Evolutionary conservation across 495 filamentous ascomycete genomes (phyloP), one percentile per base, ranked within the genome.

Genomic region (Polyplosphaeria fusca): DNA sequence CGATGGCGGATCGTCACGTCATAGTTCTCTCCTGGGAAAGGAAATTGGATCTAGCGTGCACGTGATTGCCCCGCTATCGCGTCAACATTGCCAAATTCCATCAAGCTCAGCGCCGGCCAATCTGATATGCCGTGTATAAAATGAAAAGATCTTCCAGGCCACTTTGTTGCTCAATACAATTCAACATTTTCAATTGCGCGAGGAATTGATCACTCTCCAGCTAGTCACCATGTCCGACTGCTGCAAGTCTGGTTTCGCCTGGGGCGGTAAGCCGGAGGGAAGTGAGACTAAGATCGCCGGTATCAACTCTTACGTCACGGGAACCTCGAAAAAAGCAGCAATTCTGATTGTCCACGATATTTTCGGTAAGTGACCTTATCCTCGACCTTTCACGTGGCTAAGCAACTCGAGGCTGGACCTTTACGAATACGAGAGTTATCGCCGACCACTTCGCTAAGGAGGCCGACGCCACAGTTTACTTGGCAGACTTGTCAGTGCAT

Each of bases 381-480:
- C n/a, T n/a, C n/a, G n/a, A n/a, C n/a, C n/a, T n/a, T n/a, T n/a
- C n/a, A n/a, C n/a, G n/a, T n/a, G n/a, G n/a, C n/a, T n/a, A n/a
- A n/a, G n/a, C n/a, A n/a, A n/a, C n/a, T n/a, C n/a, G n/a, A n/a
- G n/a, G 78, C 13, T 82, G 78, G 79, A 82, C 59, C 2, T 62
- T 62, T 25, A 20, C 16, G 11, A 62, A 81, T 52, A 58, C 66
- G 27, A 68, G 77, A 0, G 44, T 81, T 0, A 61, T 81, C 5
- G 77, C 77, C 4, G 79, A 80, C 59, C 71, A 78, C 55, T 79
- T 71, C 44, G 76, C 77, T 0, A 65, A 73, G 32, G 76, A 79
- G 54, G 69, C 66, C 20, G 60, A 73, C 45, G 79, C 73, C 0
- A 80, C 76, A 1, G 76, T 80, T 32, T 80, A 75, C 51, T 39